phyloP scores from a whole-genome alignment of 352 stramenopile species.

The Halophytophthora batemanensis region DNA sequence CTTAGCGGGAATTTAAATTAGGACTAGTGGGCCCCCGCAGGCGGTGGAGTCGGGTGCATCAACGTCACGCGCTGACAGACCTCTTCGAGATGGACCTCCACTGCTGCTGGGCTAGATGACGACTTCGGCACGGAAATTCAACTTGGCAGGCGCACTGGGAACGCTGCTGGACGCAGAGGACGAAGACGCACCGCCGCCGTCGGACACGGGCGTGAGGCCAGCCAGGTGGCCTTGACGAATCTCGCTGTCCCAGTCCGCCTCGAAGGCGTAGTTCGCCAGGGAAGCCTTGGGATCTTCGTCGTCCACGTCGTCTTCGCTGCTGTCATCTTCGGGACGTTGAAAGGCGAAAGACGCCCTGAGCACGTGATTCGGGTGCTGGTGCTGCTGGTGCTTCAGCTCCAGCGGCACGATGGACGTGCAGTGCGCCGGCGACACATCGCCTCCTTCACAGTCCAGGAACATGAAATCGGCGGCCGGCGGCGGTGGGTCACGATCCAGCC shows the following conservation, averaged over 20 bases:
- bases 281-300: slow-evolving; percentile 34
- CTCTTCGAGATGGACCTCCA: too few relatives aligned
- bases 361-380: slow-evolving; percentile 2
- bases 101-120: too few relatives aligned
- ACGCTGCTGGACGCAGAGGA: too few relatives aligned
- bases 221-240: not conserved
- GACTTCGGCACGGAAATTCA: not conserved
- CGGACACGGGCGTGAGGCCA: too few relatives aligned
- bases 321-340: slow-evolving; percentile 8
- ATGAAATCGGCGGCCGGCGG: slow-evolving; percentile 26
- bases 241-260: slow-evolving; percentile 72
- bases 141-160: not conserved
- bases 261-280: slow-evolving; percentile 69
- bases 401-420: slow-evolving; percentile 38
- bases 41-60: too few relatives aligned
- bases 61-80: not conserved
- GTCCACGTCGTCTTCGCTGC: slow-evolving; percentile 20
- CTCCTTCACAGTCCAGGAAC: slow-evolving; percentile 32
- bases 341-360: slow-evolving; percentile 17
- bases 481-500: not conserved
- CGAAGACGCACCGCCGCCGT: too few relatives aligned
- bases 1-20: too few relatives aligned
- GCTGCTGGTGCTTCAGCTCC: slow-evolving; percentile 45
- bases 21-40: too few relatives aligned
- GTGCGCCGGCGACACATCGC: slow-evolving; percentile 20